Evolutionary conservation across 2,329 filamentous ascomycete genomes (phyloP).

Genomic region (Hymenoscyphus occultus): DNA sequence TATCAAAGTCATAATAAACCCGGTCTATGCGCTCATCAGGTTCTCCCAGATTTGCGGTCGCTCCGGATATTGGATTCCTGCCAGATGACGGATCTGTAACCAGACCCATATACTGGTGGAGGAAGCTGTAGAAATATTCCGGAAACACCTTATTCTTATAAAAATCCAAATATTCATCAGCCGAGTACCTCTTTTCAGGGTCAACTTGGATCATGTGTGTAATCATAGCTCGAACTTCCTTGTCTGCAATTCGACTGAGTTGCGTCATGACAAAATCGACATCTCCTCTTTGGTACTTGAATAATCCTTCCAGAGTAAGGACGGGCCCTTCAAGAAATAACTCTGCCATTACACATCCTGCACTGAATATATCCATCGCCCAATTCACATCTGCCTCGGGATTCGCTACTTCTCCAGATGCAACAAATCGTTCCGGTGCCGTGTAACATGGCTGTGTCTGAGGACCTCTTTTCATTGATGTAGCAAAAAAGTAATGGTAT

Average conservation of each 20-base stretch:
- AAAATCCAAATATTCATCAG: slow-evolving; percentile 89
- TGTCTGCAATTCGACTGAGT: slow-evolving; percentile 82
- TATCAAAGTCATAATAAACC: slow-evolving; percentile 93
- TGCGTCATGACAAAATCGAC: slow-evolving; percentile 76
- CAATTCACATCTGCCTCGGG: slow-evolving; percentile 67
- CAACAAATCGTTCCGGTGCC: slow-evolving; percentile 87
- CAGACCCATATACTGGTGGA: slow-evolving; percentile 96
- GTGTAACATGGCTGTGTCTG: slow-evolving; percentile 74
- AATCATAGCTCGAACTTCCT: slow-evolving; percentile 83
- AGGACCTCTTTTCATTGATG: slow-evolving; percentile 67
- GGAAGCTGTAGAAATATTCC: slow-evolving; percentile 93
- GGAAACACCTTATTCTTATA: slow-evolving; percentile 93
- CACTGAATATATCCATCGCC: slow-evolving; percentile 99
- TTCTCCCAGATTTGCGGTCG: slow-evolving; percentile 72
- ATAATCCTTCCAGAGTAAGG: slow-evolving; percentile 96
- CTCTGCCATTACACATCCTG: slow-evolving; percentile 94
- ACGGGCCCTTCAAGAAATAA: slow-evolving; percentile 92
- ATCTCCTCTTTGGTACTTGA: slow-evolving; percentile 88
- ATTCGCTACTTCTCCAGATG: slow-evolving; percentile 63
- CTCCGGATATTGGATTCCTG: slow-evolving; percentile 65
- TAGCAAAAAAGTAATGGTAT: slow-evolving; percentile 97
- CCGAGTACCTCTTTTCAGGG: slow-evolving; percentile 85
- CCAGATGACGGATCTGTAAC: slow-evolving; percentile 89
- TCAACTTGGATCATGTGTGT: slow-evolving; percentile 95
- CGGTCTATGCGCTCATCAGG: slow-evolving; percentile 92